Base-by-base conservation (phyloP, 192 early-diverging fungal species). In the Coemansia sp. region DNA sequence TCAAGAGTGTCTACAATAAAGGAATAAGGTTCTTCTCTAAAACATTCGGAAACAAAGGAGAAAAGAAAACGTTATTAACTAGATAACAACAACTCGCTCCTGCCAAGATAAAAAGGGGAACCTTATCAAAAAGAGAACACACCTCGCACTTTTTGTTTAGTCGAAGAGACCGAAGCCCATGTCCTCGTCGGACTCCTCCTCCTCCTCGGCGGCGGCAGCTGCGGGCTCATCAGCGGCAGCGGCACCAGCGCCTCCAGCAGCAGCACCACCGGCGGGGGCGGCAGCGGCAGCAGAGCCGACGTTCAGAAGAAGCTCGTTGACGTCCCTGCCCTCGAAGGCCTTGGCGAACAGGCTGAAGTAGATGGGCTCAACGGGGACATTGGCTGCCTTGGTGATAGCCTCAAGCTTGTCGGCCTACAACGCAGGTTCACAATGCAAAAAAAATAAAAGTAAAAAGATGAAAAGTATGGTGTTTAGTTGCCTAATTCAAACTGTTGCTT, bases 331-430 rank as follows among this genome's bases (percentile, higher is more conserved):
- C 68, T 86, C 94, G 73, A 99, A 91, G 63, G 97, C 97, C 92
- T 99, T 99, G 87, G 97, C 94, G 87, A 97, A 98, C 74, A 98
- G 87, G 82, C 78, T 87, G 78, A 92, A 91, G 94, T 94, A 98
- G 90, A 98, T 92, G 68, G 93, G 82, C 86, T 98, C 95, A 72
- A 97, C 89, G 54, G 90, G 86, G 43, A 76, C 65, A 82, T 93
- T 93, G 67, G 97, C 94, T 66, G 95, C 93, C 77, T 89, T 90
- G 86, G 92, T 91, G 85, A 99, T 86, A 61, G 92, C 84, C 85
- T 87, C 85, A 66, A 99, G 88, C 89, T 96, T 95, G 86, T 97
- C 96, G 67, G 95, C 93, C 80, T 82, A 82, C 51, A 32, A 2
- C 32, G 32, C 32, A 32, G 32, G 32, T 32, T 32, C 32, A 32